Conservation (phyloP, 2,329 filamentous ascomycete genomes). For the Ophiocordyceps sinensis region DNA sequence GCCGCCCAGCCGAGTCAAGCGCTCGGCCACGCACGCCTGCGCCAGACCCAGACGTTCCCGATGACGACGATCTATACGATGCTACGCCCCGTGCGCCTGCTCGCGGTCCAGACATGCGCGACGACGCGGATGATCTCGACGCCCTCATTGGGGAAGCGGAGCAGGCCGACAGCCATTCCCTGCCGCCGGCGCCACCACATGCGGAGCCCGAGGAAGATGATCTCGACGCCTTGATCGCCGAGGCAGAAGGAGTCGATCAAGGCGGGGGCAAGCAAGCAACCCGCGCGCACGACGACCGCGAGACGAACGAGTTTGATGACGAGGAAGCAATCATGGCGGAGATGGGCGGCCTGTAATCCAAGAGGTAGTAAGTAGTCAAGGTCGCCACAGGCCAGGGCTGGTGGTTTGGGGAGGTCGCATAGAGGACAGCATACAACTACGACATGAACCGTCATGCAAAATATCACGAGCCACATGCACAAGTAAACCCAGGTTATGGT, state of each 20-base stretch:
- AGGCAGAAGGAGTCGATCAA: slow-evolving; percentile 21
- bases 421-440: too few relatives aligned
- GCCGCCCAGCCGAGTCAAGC: background rate
- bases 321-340: slow-evolving; percentile 57
- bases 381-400: too few relatives aligned
- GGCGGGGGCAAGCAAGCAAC: slow-evolving; percentile 1
- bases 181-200: background rate
- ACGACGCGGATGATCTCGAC: slow-evolving; percentile 38
- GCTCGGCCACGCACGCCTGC: slow-evolving; percentile 11
- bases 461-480: too few relatives aligned
- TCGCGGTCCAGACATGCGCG: slow-evolving; percentile 12
- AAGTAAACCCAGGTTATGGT: too few relatives aligned
- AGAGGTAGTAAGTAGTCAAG: too few relatives aligned
- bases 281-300: slow-evolving; percentile 7
- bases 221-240: slow-evolving; percentile 37
- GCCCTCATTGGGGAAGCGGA: slow-evolving; percentile 38
- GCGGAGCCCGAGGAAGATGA: slow-evolving; percentile 22
- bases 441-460: too few relatives aligned
- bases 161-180: slow-evolving; percentile 5
- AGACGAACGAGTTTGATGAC: slow-evolving; percentile 31
- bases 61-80: slow-evolving; percentile 40
- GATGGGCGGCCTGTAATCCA: slow-evolving; percentile 28
- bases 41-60: slow-evolving; percentile 12
- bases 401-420: too few relatives aligned
- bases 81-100: slow-evolving; percentile 28